phyloP scores from a whole-genome alignment of 306 rosid genomes.

The Prunus armeniaca region DNA sequence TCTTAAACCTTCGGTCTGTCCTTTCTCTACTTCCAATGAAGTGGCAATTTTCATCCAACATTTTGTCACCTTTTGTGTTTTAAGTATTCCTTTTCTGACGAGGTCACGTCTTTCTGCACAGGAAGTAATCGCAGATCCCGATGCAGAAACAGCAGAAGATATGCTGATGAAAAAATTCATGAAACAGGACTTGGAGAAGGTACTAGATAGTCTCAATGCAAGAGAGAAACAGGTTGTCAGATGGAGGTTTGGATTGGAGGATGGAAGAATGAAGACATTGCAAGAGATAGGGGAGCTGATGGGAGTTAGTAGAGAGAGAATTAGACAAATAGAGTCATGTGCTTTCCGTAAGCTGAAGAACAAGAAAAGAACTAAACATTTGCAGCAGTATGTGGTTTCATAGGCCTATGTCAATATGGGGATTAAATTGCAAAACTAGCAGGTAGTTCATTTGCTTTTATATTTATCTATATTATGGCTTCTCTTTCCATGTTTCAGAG shows the following conservation, averaged over 20 bases:
- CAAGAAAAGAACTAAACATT: slow-evolving; percentile 82
- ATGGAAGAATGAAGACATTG: slow-evolving; percentile 89
- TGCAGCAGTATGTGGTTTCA: slow-evolving; percentile 75
- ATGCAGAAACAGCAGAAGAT: slow-evolving; percentile 77
- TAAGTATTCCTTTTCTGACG: slow-evolving; percentile 27
- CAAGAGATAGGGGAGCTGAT: slow-evolving; percentile 94
- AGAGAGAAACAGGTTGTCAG: slow-evolving; percentile 82
- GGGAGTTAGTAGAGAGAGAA: slow-evolving; percentile 95
- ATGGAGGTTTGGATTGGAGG: slow-evolving; percentile 98
- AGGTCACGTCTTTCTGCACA: slow-evolving; percentile 17
- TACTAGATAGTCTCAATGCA: slow-evolving; percentile 68
- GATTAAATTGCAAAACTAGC: slow-evolving; percentile 15
- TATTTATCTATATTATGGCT: slow-evolving; percentile 5
- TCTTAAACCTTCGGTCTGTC: slow-evolving; percentile 87
- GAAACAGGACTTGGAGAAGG: slow-evolving; percentile 80
- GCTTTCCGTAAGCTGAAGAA: slow-evolving; percentile 89
- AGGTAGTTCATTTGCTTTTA: slow-evolving; percentile 27
- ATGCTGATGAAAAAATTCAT: slow-evolving; percentile 62
- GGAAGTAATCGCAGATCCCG: slow-evolving; percentile 76
- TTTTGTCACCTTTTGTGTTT: background rate
- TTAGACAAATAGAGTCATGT: slow-evolving; percentile 84
- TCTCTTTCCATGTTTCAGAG: slow-evolving; percentile 12
- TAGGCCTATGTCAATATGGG: slow-evolving; percentile 34
- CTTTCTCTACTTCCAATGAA: slow-evolving; percentile 20
- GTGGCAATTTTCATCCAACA: background rate